Conservation (phyloP, 768 basidiomycete genomes). For the Leucosporidium scottii region DNA sequence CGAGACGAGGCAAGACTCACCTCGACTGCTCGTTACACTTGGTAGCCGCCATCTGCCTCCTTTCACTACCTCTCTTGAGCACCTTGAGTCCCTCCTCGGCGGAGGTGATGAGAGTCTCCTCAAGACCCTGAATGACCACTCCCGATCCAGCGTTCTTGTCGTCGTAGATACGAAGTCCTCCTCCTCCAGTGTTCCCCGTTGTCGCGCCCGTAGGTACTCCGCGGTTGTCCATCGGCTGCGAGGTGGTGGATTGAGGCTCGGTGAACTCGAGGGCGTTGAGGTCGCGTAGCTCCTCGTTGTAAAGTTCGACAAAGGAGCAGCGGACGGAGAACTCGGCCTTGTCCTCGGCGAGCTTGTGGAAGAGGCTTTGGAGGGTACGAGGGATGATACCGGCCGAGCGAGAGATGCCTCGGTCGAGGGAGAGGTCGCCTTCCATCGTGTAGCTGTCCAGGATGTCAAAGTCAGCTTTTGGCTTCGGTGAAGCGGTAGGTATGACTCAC, state of each 20-base stretch:
- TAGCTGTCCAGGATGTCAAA: conserved; percentile 44
- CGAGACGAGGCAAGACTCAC: conserved; percentile 21
- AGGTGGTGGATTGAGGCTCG: conserved; percentile 43
- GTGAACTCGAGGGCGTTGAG: conserved; percentile 53
- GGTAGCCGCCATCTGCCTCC: conserved; percentile 87
- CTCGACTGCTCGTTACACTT: conserved; percentile 95
- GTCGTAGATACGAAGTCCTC: conserved; percentile 79
- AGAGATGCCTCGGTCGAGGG: conserved; percentile 71
- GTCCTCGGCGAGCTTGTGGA: conserved; percentile 72
- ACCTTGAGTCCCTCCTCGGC: conserved; percentile 74
- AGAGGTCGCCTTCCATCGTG: conserved; percentile 97
- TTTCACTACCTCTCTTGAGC: conserved; percentile 78
- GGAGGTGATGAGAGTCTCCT: conserved; percentile 77
- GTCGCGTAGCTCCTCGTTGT: conserved; percentile 97
- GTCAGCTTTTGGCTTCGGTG: background rate
- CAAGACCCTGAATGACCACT: conserved; percentile 87
- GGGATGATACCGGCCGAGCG: conserved; percentile 92
- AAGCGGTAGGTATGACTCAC: conserved; percentile 49
- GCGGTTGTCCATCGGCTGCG: background rate
- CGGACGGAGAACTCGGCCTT: conserved; percentile 82
- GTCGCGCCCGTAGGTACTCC: background rate
- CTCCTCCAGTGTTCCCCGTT: background rate
- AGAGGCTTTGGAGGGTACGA: conserved; percentile 81
- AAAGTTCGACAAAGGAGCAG: conserved; percentile 87
- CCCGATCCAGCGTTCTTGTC: conserved; percentile 69